These are phyloP conservation scores for Lycium ferocissimum DNA, from an alignment of 257 asterid genomes.

Conservation along the genomic window DNA sequence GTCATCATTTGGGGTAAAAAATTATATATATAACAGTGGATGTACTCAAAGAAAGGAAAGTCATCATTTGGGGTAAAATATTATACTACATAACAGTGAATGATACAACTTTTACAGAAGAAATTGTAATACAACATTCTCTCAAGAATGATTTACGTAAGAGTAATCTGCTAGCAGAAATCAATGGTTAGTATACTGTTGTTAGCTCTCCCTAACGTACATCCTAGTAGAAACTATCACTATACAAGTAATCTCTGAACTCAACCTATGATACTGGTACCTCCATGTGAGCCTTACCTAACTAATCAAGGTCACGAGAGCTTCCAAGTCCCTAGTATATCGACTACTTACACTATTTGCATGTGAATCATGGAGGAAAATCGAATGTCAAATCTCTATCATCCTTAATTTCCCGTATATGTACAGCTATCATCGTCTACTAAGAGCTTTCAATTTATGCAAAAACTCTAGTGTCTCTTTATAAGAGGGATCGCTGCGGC, in stretches of 20 bases:
- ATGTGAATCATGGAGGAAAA: slow-evolving; percentile 19
- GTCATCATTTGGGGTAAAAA: neutral
- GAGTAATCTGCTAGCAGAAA: neutral
- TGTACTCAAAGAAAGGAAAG: neutral
- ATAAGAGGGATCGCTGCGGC: slow-evolving; percentile 86
- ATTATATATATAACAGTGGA: no score
- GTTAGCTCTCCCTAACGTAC: slow-evolving; percentile 10
- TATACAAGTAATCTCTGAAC: slow-evolving; percentile 19
- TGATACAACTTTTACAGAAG: slow-evolving; percentile 19
- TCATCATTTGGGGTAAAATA: neutral
- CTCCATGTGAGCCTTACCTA: neutral
- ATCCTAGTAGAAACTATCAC: neutral
- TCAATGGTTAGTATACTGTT: neutral
- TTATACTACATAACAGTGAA: neutral
- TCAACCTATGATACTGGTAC: slow-evolving; percentile 6
- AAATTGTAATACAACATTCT: slow-evolving; percentile 20
- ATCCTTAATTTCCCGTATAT: slow-evolving; percentile 22
- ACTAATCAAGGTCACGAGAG: neutral
- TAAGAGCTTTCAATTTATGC: slow-evolving; percentile 71
- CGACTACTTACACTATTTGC: neutral
- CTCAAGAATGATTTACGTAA: neutral
- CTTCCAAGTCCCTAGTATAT: slow-evolving; percentile 15
- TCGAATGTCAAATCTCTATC: neutral
- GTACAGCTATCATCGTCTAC: slow-evolving; percentile 38
- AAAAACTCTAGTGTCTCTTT: slow-evolving; percentile 80